Base-by-base conservation (phyloP, 2,329 filamentous ascomycete species). In the Graphilbum fragrans region DNA sequence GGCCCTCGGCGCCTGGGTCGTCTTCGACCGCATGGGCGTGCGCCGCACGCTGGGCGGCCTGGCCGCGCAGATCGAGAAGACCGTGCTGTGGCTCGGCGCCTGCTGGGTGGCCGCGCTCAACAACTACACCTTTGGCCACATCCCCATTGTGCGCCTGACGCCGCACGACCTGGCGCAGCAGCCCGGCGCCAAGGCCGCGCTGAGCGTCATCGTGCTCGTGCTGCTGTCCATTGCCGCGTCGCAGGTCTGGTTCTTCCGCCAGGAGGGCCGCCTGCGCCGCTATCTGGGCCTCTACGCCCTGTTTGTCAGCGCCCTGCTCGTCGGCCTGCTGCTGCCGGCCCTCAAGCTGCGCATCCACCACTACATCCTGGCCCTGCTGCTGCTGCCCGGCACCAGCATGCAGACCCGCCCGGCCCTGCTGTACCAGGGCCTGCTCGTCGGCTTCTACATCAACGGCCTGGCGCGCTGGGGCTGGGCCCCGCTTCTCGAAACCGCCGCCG, bases 111-210 rank as follows among this genome's bases (percentile, higher is more conserved):
- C 88, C 16, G 81, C 86, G 1, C 63, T 98, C 50, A 90, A 90
- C 54, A 96, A 96, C 61, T 93, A 95, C 61, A 96, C 92, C 0
- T 86, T 98, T 54, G 83, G 86, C 52, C 82, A 85, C 62, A 95
- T 98, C 46, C 92, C 92, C 0, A 92, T 98, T 49, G 78, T 87
- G 58, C 81, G 92, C 3, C 70, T 98, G n/a, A 96, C 85, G 9
- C 78, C 81, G 0, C 86, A 93, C 56, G 92, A 98, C 55, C 76
- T 98, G 35, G 65, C 82, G 37, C 81, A 87, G 51, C 87, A 98
- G 55, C 90, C 92, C 0, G 92, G 92, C 8, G 92, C 90, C 1
- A 80, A 86, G 42, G 72, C 84, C 2, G 90, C 92, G 0, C 65
- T 98, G 38, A 75, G 84, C 35, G 71, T 85, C 43, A 82, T 98